A percentile compares a stretch with the other conserved stretches of the same genome.
phyloP scores from a whole-genome alignment of 352 stramenopile species.

The Phytopythium litorale region DNA sequence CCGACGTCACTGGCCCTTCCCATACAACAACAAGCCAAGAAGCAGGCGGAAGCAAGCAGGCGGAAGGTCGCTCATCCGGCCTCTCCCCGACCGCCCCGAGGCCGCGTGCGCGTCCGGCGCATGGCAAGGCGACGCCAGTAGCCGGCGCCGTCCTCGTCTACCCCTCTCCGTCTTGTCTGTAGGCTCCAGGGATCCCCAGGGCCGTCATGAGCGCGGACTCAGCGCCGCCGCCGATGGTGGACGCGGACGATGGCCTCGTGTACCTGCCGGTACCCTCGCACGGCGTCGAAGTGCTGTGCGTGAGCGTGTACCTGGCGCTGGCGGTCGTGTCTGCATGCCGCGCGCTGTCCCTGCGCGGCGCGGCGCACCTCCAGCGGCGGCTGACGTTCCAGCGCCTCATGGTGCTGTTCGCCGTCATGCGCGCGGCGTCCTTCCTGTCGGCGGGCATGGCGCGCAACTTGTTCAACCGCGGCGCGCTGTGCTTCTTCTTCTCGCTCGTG shows the following conservation, averaged over 20 bases:
- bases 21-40: background rate
- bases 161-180: background rate
- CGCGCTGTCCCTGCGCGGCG: constrained; percentile 25
- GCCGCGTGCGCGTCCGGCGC: background rate
- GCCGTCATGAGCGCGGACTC: background rate
- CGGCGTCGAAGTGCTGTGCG: constrained; percentile 46
- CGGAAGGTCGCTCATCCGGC: background rate
- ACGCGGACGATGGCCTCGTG: constrained; percentile 39
- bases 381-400: constrained; percentile 76
- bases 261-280: constrained; percentile 52
- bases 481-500: constrained; percentile 84
- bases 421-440: constrained; percentile 54
- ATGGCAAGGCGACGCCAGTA: background rate
- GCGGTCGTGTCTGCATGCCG: constrained; percentile 49
- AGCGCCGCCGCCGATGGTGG: background rate
- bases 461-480: constrained; percentile 68
- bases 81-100: background rate
- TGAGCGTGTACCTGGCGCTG: constrained; percentile 55
- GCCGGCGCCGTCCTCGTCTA: background rate
- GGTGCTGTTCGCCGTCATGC: constrained; percentile 52
- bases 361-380: constrained; percentile 26
- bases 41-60: background rate
- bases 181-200: background rate
- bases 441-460: constrained; percentile 34
- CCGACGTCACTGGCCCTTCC: background rate